These are phyloP conservation scores for Polytrichum commune DNA, from an alignment of 225 moss, liverwort and hornwort species.

Conservation along the genomic window DNA sequence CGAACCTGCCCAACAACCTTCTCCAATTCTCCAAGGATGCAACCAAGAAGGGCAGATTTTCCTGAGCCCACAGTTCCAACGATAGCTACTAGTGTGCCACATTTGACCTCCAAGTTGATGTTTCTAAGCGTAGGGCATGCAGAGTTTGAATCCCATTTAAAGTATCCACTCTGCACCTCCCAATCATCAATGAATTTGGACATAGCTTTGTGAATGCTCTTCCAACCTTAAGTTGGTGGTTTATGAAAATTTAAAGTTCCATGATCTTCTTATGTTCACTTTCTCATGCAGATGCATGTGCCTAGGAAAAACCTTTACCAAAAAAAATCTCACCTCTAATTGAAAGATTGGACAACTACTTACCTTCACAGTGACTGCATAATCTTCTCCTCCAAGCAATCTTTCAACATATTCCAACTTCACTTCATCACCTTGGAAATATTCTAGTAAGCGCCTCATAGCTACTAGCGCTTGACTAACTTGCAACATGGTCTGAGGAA, in stretches of 20 bases:
- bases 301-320: no score
- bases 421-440: slow-evolving; percentile 51
- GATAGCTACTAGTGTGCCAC: slow-evolving; percentile 45
- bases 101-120: slow-evolving; percentile 36
- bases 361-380: slow-evolving; percentile 18
- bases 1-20: slow-evolving; percentile 37
- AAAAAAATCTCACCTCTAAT: no score
- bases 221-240: no score
- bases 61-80: slow-evolving; percentile 66
- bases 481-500: slow-evolving; percentile 57
- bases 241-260: no score
- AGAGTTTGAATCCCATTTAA: slow-evolving; percentile 59
- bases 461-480: slow-evolving; percentile 57
- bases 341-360: background rate
- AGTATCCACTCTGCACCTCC: slow-evolving; percentile 39
- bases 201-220: no score
- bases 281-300: no score
- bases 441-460: slow-evolving; percentile 43
- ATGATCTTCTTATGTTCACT: no score
- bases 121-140: slow-evolving; percentile 28
- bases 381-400: slow-evolving; percentile 31
- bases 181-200: no score
- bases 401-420: slow-evolving; percentile 26
- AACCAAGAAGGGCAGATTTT: slow-evolving; percentile 50
- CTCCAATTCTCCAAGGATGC: slow-evolving; percentile 58